Conservation (phyloP, 495 filamentous ascomycete species). For the Neurospora sp. region DNA sequence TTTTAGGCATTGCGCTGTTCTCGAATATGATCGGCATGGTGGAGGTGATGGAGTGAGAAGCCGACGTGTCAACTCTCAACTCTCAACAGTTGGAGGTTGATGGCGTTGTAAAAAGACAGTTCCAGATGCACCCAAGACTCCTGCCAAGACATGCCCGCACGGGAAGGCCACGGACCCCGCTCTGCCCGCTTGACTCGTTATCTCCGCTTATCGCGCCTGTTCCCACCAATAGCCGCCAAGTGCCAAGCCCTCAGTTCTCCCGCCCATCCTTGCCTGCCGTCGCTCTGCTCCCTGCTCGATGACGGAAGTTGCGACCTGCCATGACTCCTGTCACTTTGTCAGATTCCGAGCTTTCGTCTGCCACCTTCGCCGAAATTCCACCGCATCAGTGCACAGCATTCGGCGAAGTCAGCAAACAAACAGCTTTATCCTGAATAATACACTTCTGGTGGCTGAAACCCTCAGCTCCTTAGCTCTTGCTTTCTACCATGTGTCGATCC, state of each 20-base stretch:
- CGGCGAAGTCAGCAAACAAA: background rate
- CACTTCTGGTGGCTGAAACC: background rate
- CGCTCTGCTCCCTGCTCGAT: background rate
- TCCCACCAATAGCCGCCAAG: background rate
- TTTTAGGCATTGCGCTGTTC: background rate
- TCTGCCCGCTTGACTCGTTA: background rate
- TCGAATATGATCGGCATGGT: background rate
- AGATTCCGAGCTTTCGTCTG: background rate
- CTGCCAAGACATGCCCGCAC: background rate
- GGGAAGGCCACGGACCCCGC: background rate
- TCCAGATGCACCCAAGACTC: background rate
- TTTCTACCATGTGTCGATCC: background rate
- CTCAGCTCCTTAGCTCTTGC: background rate
- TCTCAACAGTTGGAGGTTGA: background rate
- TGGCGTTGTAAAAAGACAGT: background rate
- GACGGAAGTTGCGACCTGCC: background rate
- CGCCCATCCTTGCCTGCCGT: background rate
- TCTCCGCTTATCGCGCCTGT: background rate
- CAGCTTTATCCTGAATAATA: background rate
- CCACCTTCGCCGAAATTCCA: background rate
- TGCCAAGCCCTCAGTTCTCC: background rate
- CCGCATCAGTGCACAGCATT: background rate
- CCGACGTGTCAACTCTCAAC: background rate
- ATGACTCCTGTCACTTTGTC: background rate
- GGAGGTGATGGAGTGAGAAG: background rate